Percentiles rank a stretch among this genome's conserved stretches.
phyloP scores from a whole-genome alignment of 148 eudicot genomes.

The Heliamphora exappendiculata region DNA sequence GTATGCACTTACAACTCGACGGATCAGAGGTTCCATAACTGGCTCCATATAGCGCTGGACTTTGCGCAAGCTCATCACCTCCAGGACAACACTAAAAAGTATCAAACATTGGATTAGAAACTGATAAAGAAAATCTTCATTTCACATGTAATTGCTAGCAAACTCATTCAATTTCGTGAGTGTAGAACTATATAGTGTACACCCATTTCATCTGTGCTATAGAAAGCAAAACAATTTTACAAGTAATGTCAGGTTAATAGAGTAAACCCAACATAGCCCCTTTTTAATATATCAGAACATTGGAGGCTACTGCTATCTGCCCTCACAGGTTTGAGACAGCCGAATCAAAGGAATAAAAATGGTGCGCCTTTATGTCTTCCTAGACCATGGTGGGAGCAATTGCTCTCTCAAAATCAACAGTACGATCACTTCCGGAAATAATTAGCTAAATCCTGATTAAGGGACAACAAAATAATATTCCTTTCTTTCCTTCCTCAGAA shows the following conservation, averaged over 20 bases:
- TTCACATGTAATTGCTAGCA: not conserved
- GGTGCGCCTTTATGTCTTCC: too few species aligned
- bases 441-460: too few species aligned
- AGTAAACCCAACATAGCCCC: too few species aligned
- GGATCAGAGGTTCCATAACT: conserved; percentile 45
- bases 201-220: not conserved
- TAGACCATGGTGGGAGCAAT: too few species aligned
- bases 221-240: not conserved
- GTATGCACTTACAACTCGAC: conserved; percentile 55
- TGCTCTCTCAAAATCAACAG: too few species aligned
- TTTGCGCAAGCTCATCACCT: conserved; percentile 40
- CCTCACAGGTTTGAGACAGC: too few species aligned
- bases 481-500: too few species aligned
- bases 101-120: not conserved
- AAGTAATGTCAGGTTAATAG: not conserved
- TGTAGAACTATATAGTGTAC: not conserved
- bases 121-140: not conserved
- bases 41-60: conserved; percentile 47
- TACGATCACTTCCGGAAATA: too few species aligned
- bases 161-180: conserved; percentile 1
- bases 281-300: not conserved
- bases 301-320: too few species aligned
- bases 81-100: conserved; percentile 43
- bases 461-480: too few species aligned
- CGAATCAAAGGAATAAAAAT: too few species aligned